phyloP scores from a whole-genome alignment of 352 stramenopile species.

The Globisporangium perplexum region DNA sequence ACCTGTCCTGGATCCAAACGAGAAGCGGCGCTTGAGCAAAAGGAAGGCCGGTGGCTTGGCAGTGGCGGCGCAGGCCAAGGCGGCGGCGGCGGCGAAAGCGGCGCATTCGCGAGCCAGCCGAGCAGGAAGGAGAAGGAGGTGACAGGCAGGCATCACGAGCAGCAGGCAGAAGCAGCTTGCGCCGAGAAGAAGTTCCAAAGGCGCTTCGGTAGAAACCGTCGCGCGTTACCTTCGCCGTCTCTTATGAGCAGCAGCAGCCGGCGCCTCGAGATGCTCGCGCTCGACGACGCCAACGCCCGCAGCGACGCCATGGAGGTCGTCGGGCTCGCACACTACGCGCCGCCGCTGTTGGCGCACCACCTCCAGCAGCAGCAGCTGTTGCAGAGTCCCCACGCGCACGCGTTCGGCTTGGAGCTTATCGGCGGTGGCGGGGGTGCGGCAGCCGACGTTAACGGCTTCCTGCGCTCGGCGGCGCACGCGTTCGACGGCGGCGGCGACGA shows the following conservation, averaged over 20 bases:
- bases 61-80: too few relatives aligned
- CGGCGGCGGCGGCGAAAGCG: too few relatives aligned
- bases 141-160: too few relatives aligned
- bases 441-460: not conserved
- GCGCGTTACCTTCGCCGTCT: not conserved
- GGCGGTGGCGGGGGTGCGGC: not conserved
- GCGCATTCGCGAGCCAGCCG: too few relatives aligned
- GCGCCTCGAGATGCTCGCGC: conserved; percentile 58
- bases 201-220: too few relatives aligned
- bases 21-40: too few relatives aligned
- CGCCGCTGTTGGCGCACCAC: conserved; percentile 4
- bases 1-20: too few relatives aligned
- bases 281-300: conserved; percentile 19
- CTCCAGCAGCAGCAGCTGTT: not conserved
- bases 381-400: not conserved
- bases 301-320: conserved; percentile 23
- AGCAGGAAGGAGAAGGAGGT: too few relatives aligned
- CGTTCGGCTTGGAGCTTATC: conserved; percentile 3
- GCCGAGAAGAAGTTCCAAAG: too few relatives aligned
- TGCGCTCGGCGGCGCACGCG: conserved; percentile 2
- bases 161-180: too few relatives aligned
- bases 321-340: not conserved
- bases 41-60: too few relatives aligned
- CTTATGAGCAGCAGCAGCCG: conserved; percentile 60
- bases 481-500: conserved; percentile 29